These are phyloP conservation scores for Sonneratia caseolaris DNA, from an alignment of 345 rosid genomes.

Conservation along the genomic window DNA sequence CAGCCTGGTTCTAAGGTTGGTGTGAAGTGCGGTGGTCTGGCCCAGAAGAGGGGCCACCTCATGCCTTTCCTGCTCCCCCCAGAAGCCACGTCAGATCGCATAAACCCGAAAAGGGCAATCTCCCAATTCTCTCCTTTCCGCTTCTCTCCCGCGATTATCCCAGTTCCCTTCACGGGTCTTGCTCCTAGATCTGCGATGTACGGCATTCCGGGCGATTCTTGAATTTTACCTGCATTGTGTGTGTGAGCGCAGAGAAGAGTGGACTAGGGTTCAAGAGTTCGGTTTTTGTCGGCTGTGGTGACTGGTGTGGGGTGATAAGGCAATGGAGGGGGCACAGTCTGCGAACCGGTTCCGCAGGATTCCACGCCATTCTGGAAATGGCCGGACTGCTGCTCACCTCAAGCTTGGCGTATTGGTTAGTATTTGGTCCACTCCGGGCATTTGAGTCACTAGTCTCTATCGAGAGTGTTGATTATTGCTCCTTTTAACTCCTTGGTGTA, in stretches of 20 bases:
- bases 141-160: not conserved
- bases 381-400: conserved; percentile 24
- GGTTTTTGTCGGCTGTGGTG: not conserved
- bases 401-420: conserved; percentile 52
- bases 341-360: conserved; percentile 47
- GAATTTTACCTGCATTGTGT: conserved; percentile 9
- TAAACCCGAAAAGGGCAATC: not conserved
- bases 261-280: not conserved
- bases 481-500: not conserved
- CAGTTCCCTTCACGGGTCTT: not conserved
- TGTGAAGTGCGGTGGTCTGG: conserved; percentile 7
- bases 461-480: not conserved
- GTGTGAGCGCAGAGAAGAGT: not conserved
- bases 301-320: not conserved
- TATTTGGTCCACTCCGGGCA: not conserved
- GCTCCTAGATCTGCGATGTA: conserved; percentile 11
- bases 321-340: conserved; percentile 15
- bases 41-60: not conserved
- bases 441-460: not conserved
- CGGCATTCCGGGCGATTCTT: not conserved
- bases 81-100: conserved; percentile 2
- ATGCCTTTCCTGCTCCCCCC: conserved; percentile 7
- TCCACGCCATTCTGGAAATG: conserved; percentile 30
- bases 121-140: not conserved
- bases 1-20: conserved; percentile 10